A percentile compares a stretch with the other conserved stretches of the same genome.
These are phyloP conservation scores for Yarrowia keelungensis DNA, from an alignment of 805 yeast genomes.

Conservation along the genomic window DNA sequence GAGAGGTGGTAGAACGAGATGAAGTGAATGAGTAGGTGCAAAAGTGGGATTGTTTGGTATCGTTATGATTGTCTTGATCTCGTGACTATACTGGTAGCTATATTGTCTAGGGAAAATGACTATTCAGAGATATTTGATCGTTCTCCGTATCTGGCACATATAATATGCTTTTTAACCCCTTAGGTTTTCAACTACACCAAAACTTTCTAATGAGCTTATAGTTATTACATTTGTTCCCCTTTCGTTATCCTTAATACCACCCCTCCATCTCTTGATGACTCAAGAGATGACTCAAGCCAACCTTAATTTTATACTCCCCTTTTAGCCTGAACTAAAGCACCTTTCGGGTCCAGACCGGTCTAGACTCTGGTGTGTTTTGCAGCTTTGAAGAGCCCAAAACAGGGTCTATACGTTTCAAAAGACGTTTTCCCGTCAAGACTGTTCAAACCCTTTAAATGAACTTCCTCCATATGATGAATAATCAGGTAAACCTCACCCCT, in stretches of 20 bases:
- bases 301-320: background rate
- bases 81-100: background rate
- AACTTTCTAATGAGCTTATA: too few relatives aligned
- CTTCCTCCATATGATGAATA: background rate
- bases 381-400: too few relatives aligned
- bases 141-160: too few relatives aligned
- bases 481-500: background rate
- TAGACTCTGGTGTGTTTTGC: background rate
- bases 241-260: too few relatives aligned
- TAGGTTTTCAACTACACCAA: too few relatives aligned
- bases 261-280: background rate
- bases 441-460: too few relatives aligned
- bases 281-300: conserved; percentile 8
- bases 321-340: background rate
- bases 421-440: background rate
- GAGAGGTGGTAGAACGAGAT: too few relatives aligned
- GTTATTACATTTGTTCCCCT: too few relatives aligned
- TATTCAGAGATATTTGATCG: too few relatives aligned
- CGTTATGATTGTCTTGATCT: background rate
- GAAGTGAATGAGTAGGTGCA: background rate
- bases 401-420: too few relatives aligned
- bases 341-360: conserved; percentile 22
- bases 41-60: background rate
- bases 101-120: background rate
- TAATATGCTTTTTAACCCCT: too few relatives aligned